A percentile compares a stretch with the other conserved stretches of the same genome.
Conservation (phyloP, 2,329 filamentous ascomycete species). For the Apiospora saccharicola region DNA sequence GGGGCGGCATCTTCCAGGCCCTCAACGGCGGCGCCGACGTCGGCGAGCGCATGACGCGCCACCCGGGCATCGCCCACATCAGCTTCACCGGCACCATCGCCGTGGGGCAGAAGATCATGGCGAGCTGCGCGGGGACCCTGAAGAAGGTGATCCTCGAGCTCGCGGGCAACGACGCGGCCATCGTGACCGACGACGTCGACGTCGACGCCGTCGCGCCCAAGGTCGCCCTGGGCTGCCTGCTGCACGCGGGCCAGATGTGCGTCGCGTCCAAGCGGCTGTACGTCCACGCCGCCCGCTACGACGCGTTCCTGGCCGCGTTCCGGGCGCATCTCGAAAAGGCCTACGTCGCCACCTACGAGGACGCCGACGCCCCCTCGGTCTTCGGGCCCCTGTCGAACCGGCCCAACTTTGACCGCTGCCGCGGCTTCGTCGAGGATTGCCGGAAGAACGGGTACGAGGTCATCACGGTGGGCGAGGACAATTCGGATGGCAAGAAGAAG, state of each 20-base stretch:
- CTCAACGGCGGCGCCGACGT: constrained; percentile 62
- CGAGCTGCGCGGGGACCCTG: constrained; percentile 56
- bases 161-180: constrained; percentile 63
- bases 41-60: constrained; percentile 61
- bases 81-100: constrained; percentile 64
- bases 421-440: constrained; percentile 62
- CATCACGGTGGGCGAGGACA: constrained; percentile 46
- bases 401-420: constrained; percentile 69
- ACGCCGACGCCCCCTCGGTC: constrained; percentile 42
- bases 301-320: constrained; percentile 52
- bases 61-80: constrained; percentile 63
- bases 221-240: constrained; percentile 56
- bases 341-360: constrained; percentile 43
- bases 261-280: constrained; percentile 66
- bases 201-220: constrained; percentile 40
- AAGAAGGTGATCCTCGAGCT: constrained; percentile 62
- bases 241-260: constrained; percentile 63
- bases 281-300: constrained; percentile 67
- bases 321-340: neutral
- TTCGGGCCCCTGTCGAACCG: constrained; percentile 70
- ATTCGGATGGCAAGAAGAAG: constrained; percentile 41
- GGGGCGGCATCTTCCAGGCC: constrained; percentile 65
- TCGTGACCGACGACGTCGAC: constrained; percentile 61
- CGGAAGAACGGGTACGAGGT: constrained; percentile 57
- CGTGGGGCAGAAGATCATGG: constrained; percentile 59